These are phyloP conservation scores for Umbilicaria muhlenbergii DNA, from an alignment of 495 filamentous ascomycete genomes.

Conservation along the genomic window DNA sequence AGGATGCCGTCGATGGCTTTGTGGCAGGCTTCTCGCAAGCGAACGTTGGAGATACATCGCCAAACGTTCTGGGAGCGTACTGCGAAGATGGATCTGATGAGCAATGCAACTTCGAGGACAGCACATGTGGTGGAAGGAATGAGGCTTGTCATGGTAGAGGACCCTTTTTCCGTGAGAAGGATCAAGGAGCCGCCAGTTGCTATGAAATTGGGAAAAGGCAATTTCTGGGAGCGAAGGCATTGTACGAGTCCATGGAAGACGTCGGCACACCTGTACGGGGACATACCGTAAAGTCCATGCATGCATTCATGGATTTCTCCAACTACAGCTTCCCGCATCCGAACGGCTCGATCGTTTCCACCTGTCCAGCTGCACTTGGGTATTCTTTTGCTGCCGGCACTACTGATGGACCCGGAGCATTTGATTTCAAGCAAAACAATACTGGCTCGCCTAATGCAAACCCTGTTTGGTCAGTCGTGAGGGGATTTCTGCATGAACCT, in stretches of 20 bases:
- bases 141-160: constrained; percentile 76
- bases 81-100: constrained; percentile 60
- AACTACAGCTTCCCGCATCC: constrained; percentile 56
- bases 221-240: constrained; percentile 42
- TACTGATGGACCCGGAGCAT: constrained; percentile 80
- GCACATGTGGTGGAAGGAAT: constrained; percentile 62
- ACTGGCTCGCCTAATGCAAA: constrained; percentile 58
- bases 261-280: constrained; percentile 32
- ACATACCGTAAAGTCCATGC: constrained; percentile 52
- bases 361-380: constrained; percentile 84
- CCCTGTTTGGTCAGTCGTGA: constrained; percentile 70
- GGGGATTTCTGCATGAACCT: constrained; percentile 55
- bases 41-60: constrained; percentile 84
- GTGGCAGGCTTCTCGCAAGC: constrained; percentile 92
- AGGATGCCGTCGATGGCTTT: constrained; percentile 47
- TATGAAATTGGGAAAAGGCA: constrained; percentile 59
- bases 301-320: constrained; percentile 61
- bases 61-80: constrained; percentile 76
- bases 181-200: constrained; percentile 57
- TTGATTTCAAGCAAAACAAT: constrained; percentile 86
- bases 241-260: constrained; percentile 39
- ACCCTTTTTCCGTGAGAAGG: constrained; percentile 56
- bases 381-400: constrained; percentile 93
- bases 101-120: constrained; percentile 54
- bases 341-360: constrained; percentile 55